phyloP scores from a whole-genome alignment of 2,329 filamentous ascomycete genomes.

The Coniochaeta sp. region DNA sequence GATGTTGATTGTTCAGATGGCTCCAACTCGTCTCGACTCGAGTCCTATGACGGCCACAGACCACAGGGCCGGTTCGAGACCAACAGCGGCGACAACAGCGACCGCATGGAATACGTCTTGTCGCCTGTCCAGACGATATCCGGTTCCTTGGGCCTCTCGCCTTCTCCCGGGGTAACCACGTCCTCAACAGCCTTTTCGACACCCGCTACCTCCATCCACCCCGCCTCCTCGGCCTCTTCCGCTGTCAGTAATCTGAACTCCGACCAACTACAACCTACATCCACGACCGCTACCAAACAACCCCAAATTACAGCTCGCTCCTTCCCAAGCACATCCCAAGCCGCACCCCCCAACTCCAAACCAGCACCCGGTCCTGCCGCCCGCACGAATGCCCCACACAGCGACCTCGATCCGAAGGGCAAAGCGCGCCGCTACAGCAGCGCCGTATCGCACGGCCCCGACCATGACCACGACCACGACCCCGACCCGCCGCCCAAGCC shows the following conservation, averaged over 20 bases:
- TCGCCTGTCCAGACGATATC: not conserved
- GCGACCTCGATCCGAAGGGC: too few relatives aligned
- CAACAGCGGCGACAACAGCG: not conserved
- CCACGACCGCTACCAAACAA: not conserved
- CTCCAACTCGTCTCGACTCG: not conserved
- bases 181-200: not conserved
- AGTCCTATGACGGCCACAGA: not conserved
- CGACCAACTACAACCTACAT: too few relatives aligned
- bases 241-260: too few relatives aligned
- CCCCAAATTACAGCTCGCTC: not conserved
- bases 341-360: not conserved
- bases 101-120: not conserved
- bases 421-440: too few relatives aligned
- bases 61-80: not conserved
- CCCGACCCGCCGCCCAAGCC: not conserved
- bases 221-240: too few relatives aligned
- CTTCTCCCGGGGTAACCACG: not conserved
- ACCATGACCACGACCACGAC: not conserved
- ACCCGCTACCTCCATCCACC: not conserved
- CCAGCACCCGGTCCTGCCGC: not conserved
- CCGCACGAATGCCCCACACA: not conserved
- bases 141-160: not conserved
- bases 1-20: not conserved
- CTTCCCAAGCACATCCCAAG: not conserved
- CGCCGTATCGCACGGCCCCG: too few relatives aligned